These are phyloP conservation scores for Echinosophora koreensis DNA, from an alignment of 306 rosid genomes.

Conservation along the genomic window DNA sequence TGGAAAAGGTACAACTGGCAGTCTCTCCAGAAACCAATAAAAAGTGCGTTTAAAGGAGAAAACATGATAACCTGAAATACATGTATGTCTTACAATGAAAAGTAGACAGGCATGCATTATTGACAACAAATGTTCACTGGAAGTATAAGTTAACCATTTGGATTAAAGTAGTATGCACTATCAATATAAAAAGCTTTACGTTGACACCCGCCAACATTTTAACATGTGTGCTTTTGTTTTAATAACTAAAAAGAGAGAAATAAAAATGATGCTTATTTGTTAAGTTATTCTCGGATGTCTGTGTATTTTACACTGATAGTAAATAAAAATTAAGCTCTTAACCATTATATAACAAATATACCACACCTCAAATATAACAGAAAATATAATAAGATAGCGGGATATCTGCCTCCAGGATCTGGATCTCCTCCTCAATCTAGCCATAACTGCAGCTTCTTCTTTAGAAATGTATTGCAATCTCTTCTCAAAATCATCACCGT, in stretches of 20 bases:
- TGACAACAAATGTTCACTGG: background rate
- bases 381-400: conserved; percentile 66
- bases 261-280: too few species aligned
- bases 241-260: too few species aligned
- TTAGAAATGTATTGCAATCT: conserved; percentile 85
- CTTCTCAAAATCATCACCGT: conserved; percentile 91
- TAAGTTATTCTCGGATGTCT: too few species aligned
- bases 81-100: conserved; percentile 23
- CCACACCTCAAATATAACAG: conserved; percentile 86
- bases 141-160: background rate
- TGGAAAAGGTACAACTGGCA: background rate
- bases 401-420: conserved; percentile 64
- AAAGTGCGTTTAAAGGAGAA: conserved; percentile 17
- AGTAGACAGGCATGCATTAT: conserved; percentile 3
- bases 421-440: conserved; percentile 75
- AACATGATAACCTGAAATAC: conserved; percentile 13
- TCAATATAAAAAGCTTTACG: too few species aligned
- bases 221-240: too few species aligned
- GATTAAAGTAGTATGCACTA: too few species aligned
- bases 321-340: too few species aligned
- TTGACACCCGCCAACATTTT: too few species aligned
- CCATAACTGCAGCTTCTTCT: conserved; percentile 80
- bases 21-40: conserved; percentile 11
- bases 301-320: too few species aligned
- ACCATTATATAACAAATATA: background rate